Conservation (phyloP, 306 rosid genomes). For the Begonia fuchsioides region DNA sequence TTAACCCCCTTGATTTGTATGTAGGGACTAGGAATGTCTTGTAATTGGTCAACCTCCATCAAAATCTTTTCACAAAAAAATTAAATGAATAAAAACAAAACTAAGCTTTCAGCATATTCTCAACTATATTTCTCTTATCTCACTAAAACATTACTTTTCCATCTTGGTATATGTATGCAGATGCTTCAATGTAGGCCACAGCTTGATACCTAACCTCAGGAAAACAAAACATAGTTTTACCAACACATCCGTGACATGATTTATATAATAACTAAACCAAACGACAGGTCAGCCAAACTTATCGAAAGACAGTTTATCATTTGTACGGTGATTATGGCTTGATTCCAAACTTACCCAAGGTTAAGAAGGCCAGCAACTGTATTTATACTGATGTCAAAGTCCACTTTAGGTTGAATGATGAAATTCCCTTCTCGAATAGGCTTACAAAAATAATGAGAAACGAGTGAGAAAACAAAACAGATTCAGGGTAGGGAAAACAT, state of each 20-base stretch:
- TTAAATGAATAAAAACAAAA: not conserved
- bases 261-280: no score
- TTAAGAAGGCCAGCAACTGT: conserved; percentile 97
- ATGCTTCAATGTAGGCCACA: conserved; percentile 92
- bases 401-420: conserved; percentile 98
- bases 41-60: conserved; percentile 89
- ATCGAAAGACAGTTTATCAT: not conserved
- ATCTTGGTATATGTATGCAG: conserved; percentile 91
- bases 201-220: conserved; percentile 73
- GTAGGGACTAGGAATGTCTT: conserved; percentile 81
- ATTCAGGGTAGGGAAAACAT: not conserved
- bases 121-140: not conserved
- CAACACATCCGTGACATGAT: no score
- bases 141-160: conserved; percentile 45
- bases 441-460: conserved; percentile 19
- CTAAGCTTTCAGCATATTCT: no score
- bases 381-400: conserved; percentile 87
- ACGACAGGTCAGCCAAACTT: not conserved
- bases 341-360: conserved; percentile 59
- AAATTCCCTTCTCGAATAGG: conserved; percentile 97
- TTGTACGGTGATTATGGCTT: no score
- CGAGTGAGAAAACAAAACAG: not conserved
- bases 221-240: no score
- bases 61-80: conserved; percentile 28
- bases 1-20: conserved; percentile 89